These are phyloP conservation scores for Wickerhamiella vanderwaltii DNA, from an alignment of 805 yeast species.

Conservation along the genomic window DNA sequence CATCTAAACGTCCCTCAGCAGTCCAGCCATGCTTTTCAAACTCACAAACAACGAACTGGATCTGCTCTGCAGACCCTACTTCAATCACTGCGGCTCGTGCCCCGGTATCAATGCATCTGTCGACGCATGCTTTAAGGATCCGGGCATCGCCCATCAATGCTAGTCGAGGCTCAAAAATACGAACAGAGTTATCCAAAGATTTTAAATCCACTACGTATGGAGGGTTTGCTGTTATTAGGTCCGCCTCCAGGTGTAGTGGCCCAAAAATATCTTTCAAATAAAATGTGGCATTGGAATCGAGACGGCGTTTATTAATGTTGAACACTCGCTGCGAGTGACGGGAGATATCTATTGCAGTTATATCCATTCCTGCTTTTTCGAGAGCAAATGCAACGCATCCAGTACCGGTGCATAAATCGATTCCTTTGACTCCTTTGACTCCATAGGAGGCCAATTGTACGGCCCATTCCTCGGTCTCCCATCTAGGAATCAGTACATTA, in stretches of 20 bases:
- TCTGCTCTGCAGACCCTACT: slow-evolving; percentile 54
- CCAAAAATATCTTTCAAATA: slow-evolving; percentile 9
- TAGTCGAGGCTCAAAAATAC: slow-evolving; percentile 54
- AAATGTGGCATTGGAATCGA: slow-evolving; percentile 12
- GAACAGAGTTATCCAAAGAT: slow-evolving; percentile 46
- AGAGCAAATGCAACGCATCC: slow-evolving; percentile 53
- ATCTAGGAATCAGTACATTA: slow-evolving; percentile 75
- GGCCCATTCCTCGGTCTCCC: slow-evolving; percentile 95
- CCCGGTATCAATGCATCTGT: slow-evolving; percentile 31
- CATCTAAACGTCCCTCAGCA: slow-evolving; percentile 17
- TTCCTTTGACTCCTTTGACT: slow-evolving; percentile 20
- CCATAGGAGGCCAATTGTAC: slow-evolving; percentile 28
- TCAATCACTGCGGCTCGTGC: slow-evolving; percentile 63
- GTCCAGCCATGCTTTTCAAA: slow-evolving; percentile 34
- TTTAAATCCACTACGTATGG: slow-evolving; percentile 58
- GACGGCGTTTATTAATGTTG: slow-evolving; percentile 10
- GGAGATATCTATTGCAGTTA: slow-evolving; percentile 50
- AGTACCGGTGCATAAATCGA: slow-evolving; percentile 78
- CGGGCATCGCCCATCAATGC: slow-evolving; percentile 75
- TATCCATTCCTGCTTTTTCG: slow-evolving; percentile 30
- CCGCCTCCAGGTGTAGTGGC: slow-evolving; percentile 23
- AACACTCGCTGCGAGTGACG: slow-evolving; percentile 39
- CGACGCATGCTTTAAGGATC: slow-evolving; percentile 49
- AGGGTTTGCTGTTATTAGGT: slow-evolving; percentile 72
- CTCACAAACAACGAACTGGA: slow-evolving; percentile 28